Conservation (phyloP, 331 rosid genomes). For the Prunus yedoensis region DNA sequence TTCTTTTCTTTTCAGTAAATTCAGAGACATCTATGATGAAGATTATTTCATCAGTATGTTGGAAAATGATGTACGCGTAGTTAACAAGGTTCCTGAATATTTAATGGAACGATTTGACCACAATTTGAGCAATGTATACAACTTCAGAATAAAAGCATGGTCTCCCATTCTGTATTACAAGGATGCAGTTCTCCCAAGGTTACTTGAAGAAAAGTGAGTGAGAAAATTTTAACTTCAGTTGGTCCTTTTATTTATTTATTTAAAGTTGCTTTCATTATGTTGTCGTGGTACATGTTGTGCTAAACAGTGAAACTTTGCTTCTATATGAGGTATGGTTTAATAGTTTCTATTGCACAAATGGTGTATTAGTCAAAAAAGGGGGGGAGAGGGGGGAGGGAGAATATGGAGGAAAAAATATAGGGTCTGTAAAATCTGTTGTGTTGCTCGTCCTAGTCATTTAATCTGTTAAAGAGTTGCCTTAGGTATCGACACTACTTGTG, state of each 20-base stretch:
- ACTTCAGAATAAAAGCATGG: slow-evolving; percentile 97
- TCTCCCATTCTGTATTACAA: slow-evolving; percentile 78
- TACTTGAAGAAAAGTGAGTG: slow-evolving; percentile 94
- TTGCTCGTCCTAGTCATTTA: not conserved
- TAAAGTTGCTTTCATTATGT: not conserved
- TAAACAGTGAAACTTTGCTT: slow-evolving; percentile 9
- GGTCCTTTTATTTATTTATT: not conserved
- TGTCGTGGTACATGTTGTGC: slow-evolving; percentile 3
- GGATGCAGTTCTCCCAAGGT: slow-evolving; percentile 84
- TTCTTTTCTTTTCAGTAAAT: slow-evolving; percentile 66
- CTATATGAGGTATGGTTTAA: not conserved
- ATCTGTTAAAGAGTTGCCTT: not conserved
- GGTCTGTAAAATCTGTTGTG: not conserved
- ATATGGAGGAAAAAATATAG: not conserved
- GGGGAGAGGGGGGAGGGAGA: not conserved
- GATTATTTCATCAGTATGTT: slow-evolving; percentile 65
- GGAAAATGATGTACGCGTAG: slow-evolving; percentile 82
- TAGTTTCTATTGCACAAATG: not conserved
- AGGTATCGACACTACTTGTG: not conserved
- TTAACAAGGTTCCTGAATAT: slow-evolving; percentile 76
- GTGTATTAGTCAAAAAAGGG: not conserved
- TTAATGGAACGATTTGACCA: slow-evolving; percentile 95
- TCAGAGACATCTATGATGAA: slow-evolving; percentile 84
- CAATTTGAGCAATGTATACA: slow-evolving; percentile 88
- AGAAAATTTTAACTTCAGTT: slow-evolving; percentile 3